Conservation (phyloP, 306 rosid species). For the Acmispon strigosus region DNA sequence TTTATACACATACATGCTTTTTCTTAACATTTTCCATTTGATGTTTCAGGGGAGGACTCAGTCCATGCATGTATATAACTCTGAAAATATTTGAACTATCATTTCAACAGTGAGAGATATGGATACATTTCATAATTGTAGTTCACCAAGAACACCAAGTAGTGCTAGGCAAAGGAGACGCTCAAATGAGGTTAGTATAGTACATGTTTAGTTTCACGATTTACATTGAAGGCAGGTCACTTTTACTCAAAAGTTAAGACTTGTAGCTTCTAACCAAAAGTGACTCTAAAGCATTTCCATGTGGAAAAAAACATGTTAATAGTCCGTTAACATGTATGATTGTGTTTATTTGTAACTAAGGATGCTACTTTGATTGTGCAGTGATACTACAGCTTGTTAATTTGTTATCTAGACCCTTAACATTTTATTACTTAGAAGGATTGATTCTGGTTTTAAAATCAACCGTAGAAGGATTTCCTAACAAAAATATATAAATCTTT, state of each 20-base stretch:
- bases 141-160: constrained; percentile 38
- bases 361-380: neutral
- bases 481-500: too few relatives aligned
- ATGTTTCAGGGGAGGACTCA: constrained; percentile 23
- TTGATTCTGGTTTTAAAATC: too few relatives aligned
- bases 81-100: constrained; percentile 4
- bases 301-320: too few relatives aligned
- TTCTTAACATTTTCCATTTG: constrained; percentile 1
- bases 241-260: too few relatives aligned
- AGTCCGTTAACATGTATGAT: neutral
- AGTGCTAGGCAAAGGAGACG: constrained; percentile 46
- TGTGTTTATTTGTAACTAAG: neutral
- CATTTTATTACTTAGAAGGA: too few relatives aligned
- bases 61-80: constrained; percentile 14
- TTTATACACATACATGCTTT: too few relatives aligned
- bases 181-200: constrained; percentile 56
- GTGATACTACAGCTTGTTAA: neutral
- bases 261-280: too few relatives aligned
- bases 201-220: too few relatives aligned
- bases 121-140: constrained; percentile 33
- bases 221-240: too few relatives aligned
- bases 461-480: too few relatives aligned
- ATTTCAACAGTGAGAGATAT: constrained; percentile 26
- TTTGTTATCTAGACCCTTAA: neutral
- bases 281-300: too few relatives aligned